Evolutionary conservation across 768 basidiomycete species (phyloP).

Genomic region (Boletellus emodensis): DNA sequence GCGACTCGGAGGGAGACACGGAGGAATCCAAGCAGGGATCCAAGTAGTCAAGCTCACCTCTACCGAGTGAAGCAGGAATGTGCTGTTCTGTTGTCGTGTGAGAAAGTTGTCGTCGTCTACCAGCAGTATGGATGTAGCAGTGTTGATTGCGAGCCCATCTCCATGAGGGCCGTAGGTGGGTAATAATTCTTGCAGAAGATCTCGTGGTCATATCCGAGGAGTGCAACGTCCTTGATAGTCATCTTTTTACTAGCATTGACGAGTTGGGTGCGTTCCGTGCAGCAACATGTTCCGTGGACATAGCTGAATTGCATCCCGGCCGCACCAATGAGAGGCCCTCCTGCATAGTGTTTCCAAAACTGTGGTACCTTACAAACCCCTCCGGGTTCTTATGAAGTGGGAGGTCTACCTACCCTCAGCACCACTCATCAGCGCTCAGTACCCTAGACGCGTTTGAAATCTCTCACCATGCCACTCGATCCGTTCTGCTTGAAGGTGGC

Average conservation of each 20-base stretch:
- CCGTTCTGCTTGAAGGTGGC: slow-evolving; percentile 31
- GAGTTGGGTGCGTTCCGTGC: not conserved
- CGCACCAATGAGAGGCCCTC: not conserved
- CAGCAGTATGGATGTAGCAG: too few species aligned
- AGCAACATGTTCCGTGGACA: not conserved
- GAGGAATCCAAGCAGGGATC: not conserved
- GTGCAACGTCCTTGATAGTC: not conserved
- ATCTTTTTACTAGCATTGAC: not conserved
- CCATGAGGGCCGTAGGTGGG: not conserved
- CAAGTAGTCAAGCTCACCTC: too few species aligned
- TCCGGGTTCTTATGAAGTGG: slow-evolving; percentile 17
- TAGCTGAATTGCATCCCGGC: not conserved
- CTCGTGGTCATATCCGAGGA: slow-evolving; percentile 1
- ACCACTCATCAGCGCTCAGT: not conserved
- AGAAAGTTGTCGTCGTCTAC: too few species aligned
- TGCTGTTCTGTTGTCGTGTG: too few species aligned
- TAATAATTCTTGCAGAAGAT: not conserved
- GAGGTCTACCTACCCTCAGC: not conserved
- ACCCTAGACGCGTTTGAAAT: not conserved
- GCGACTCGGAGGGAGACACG: not conserved
- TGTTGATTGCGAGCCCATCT: too few species aligned
- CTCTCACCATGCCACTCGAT: slow-evolving; percentile 40
- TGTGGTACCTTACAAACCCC: not conserved
- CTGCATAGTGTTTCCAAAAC: slow-evolving; percentile 2
- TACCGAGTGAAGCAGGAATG: too few species aligned